Base-by-base conservation (phyloP, 2,329 filamentous ascomycete species). In the Acephala macrosclerotiorum region DNA sequence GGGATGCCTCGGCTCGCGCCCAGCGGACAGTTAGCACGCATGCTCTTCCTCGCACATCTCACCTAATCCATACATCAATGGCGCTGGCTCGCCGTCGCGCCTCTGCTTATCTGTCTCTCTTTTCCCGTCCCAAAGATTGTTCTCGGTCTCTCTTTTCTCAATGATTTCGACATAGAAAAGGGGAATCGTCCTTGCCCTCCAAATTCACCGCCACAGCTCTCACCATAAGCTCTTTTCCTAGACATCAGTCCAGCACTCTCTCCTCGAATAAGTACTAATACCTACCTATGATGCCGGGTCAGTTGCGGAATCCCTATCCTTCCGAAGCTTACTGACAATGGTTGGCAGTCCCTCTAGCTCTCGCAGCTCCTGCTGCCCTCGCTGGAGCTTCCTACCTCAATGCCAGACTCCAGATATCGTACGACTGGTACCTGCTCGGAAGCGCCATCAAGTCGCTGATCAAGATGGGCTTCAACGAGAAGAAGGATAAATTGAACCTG, bases 351-450 rank as follows among this genome's bases (percentile, higher is more conserved):
- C 85, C 87, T 53, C 77, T 88, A 25, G 77, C 81, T 25, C 68
- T 88, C 58, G 82, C 87, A 7, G 80, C 84, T 33, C 88, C 91
- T 20, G 89, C 89, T 18, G 84, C 87, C 53, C 84, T 85, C 35
- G 90, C 91, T 4, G 84, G 85, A 3, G 80, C 91, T n/a, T 91
- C 92, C 36, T 97, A 96, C 77, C 78, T 95, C 71, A 93, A 96
- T 75, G 93, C 91, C 49, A 89, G 86, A 76, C 85, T 84, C 65
- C 84, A 85, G 7, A 72, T 94, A 53, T 88, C 82, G 75, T 89
- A 92, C 75, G 93, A 97, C 77, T 77, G 82, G 51, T 75, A 79
- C 8, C 76, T 94, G 18, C 73, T 95, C n/a, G 82, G 80, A 38
- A 83, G 84, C 60, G 77, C 87, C 45, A 42, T 87, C 14, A 82